Conservation (phyloP, 805 yeast species). For the Zygotorulaspora sp. region DNA sequence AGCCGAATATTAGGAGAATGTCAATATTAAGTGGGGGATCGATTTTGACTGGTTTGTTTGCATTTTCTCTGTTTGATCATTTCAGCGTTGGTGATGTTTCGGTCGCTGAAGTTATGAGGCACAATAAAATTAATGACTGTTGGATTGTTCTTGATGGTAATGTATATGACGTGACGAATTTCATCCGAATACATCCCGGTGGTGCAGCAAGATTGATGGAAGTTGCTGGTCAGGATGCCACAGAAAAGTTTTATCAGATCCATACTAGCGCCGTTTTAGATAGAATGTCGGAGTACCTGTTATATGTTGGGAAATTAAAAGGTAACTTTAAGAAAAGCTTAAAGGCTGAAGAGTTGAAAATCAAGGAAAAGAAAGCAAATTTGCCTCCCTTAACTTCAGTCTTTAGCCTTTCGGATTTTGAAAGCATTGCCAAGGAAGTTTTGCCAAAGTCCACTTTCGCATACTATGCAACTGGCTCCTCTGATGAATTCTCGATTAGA, state of each 20-base stretch:
- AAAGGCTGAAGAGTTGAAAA: conserved; percentile 18
- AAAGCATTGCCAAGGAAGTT: conserved; percentile 37
- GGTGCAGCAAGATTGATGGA: conserved; percentile 71
- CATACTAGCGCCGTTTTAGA: conserved; percentile 30
- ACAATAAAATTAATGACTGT: conserved; percentile 55
- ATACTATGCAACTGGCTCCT: conserved; percentile 47
- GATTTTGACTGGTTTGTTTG: conserved; percentile 10
- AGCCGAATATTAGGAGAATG: conserved; percentile 5
- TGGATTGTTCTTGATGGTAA: conserved; percentile 78
- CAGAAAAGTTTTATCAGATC: conserved; percentile 40
- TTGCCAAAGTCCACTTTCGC: conserved; percentile 38
- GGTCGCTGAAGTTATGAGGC: conserved; percentile 41
- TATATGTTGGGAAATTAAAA: conserved; percentile 16
- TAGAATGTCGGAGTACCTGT: conserved; percentile 15
- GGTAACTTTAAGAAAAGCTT: conserved; percentile 13
- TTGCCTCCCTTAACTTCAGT: conserved; percentile 36
- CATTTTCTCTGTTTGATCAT: conserved; percentile 7
- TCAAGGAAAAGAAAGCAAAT: conserved; percentile 12
- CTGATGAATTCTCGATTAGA: conserved; percentile 44
- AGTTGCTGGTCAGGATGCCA: conserved; percentile 82
- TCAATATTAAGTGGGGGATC: conserved; percentile 15
- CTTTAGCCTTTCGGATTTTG: conserved; percentile 40
- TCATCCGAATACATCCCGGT: conserved; percentile 81
- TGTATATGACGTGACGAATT: conserved; percentile 78
- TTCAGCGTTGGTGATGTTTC: conserved; percentile 12